Conservation (phyloP, 768 basidiomycete genomes). For the Mycena rosella region DNA sequence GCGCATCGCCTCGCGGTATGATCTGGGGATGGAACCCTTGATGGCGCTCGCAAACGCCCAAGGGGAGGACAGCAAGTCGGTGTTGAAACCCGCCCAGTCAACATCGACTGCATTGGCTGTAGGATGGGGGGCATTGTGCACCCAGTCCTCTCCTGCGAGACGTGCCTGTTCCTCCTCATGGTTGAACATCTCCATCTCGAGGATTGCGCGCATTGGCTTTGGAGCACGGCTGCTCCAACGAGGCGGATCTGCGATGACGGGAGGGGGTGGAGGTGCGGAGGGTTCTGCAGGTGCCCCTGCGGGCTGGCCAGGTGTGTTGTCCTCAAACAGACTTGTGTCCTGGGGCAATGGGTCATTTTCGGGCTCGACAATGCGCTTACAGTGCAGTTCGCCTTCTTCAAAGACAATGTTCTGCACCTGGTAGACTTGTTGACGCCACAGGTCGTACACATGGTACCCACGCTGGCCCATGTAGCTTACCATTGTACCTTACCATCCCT, state of each 20-base stretch:
- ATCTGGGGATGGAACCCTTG: too few relatives aligned
- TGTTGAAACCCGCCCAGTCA: not conserved
- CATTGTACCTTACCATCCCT: not conserved
- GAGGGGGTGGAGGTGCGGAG: not conserved
- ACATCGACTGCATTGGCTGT: not conserved
- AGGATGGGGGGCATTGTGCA: not conserved
- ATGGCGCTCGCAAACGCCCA: not conserved
- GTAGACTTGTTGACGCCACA: not conserved
- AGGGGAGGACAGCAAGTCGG: not conserved
- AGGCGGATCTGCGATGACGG: too few relatives aligned
- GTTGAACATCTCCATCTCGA: not conserved
- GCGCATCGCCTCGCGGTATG: too few relatives aligned
- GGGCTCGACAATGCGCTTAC: not conserved
- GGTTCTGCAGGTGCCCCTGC: too few relatives aligned
- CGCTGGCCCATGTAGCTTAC: not conserved
- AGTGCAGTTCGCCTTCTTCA: not conserved
- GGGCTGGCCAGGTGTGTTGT: not conserved
- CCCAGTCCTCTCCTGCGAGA: slow-evolving; percentile 10
- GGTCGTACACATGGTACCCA: not conserved
- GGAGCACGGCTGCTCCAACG: too few relatives aligned
- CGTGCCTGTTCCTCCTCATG: not conserved
- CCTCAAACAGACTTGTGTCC: not conserved
- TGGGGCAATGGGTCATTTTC: not conserved
- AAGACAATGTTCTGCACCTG: not conserved
- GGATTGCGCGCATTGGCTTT: too few relatives aligned